Evolutionary conservation across 495 filamentous ascomycete genomes (phyloP).

Genomic region (Neurospora tetrasperma): DNA sequence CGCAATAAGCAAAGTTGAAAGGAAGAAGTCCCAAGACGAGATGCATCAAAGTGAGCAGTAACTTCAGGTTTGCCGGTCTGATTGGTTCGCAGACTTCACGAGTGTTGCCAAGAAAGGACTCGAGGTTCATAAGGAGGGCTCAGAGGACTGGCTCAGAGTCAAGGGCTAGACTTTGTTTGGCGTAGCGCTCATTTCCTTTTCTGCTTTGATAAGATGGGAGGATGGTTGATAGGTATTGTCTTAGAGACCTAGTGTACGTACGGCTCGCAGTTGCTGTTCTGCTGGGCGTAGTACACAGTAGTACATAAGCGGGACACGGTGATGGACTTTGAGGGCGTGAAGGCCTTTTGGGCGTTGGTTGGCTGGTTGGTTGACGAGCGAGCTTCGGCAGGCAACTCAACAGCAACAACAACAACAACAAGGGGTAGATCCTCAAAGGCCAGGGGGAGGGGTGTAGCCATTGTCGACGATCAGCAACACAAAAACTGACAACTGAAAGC

Average conservation of each 20-base stretch:
- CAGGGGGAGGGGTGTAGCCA: background rate
- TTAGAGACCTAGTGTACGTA: no score
- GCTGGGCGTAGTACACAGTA: background rate
- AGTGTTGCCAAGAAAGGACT: background rate
- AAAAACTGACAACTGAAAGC: background rate
- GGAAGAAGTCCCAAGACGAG: background rate
- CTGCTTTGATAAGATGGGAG: background rate
- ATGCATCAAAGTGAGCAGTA: background rate
- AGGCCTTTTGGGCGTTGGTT: background rate
- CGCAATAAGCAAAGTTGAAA: background rate
- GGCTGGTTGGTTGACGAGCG: background rate
- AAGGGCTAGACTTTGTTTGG: background rate
- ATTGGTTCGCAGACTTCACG: background rate
- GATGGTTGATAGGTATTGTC: no score
- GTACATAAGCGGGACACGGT: background rate
- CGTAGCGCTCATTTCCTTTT: background rate
- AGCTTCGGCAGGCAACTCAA: background rate
- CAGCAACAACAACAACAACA: background rate
- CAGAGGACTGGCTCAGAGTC: background rate
- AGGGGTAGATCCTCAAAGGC: background rate
- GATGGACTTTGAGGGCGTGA: background rate
- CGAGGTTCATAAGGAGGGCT: background rate
- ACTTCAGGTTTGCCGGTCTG: background rate
- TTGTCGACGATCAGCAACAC: background rate
- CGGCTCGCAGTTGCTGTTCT: background rate